A percentile compares a stretch with the other conserved stretches of the same genome.
Conservation (phyloP, 352 stramenopile genomes). For the Globisporangium apiculatum region DNA sequence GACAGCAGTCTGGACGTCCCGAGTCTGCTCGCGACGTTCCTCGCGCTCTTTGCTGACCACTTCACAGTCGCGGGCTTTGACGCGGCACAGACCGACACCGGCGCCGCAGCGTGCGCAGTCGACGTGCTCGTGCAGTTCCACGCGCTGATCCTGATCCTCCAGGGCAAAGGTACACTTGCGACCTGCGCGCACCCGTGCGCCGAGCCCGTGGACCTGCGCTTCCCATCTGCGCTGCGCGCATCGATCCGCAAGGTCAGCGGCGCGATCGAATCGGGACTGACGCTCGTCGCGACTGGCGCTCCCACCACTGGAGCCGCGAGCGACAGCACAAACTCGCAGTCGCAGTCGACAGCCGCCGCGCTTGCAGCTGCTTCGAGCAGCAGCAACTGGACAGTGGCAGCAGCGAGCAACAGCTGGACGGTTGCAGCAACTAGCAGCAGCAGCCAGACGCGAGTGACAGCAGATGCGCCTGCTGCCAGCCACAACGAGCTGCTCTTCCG, state of each 20-base stretch:
- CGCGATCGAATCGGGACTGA: constrained; percentile 25
- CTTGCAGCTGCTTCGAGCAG: neutral
- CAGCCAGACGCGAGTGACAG: constrained; percentile 3
- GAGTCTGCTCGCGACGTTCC: constrained; percentile 31
- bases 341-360: neutral
- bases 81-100: constrained; percentile 2
- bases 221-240: constrained; percentile 45
- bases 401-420: constrained; percentile 4
- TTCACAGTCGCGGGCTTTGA: constrained; percentile 3
- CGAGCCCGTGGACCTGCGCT: constrained; percentile 49
- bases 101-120: constrained; percentile 23
- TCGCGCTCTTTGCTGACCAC: constrained; percentile 42
- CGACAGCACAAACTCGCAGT: neutral
- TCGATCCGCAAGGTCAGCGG: constrained; percentile 50
- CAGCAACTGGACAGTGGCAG: neutral
- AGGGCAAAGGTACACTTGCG: constrained; percentile 31
- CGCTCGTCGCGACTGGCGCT: constrained; percentile 13
- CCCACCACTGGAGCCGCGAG: neutral
- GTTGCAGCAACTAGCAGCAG: constrained; percentile 2
- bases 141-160: constrained; percentile 57
- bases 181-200: constrained; percentile 44
- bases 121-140: constrained; percentile 41
- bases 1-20: constrained; percentile 7
- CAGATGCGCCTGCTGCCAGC: neutral
- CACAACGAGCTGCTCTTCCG: constrained; percentile 1